A percentile compares a stretch with the other conserved stretches of the same genome.
phyloP scores from a whole-genome alignment of 2,329 filamentous ascomycete genomes.

The Didymellaceae sp. region DNA sequence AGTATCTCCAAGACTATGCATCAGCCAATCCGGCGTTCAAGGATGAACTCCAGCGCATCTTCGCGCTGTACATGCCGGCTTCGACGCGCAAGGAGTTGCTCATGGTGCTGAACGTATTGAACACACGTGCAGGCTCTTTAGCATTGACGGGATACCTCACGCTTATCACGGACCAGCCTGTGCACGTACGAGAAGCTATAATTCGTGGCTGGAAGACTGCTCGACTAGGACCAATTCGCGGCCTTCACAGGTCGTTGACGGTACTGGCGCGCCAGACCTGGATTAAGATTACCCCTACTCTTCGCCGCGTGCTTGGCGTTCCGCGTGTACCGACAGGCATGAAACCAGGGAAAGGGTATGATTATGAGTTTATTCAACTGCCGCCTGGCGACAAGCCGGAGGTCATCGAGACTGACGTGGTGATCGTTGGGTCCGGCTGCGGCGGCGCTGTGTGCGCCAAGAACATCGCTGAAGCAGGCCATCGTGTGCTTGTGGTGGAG shows the following conservation, averaged over 20 bases:
- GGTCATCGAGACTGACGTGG: conserved; percentile 76
- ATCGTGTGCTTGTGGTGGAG: conserved; percentile 79
- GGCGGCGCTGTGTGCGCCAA: conserved; percentile 84
- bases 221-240: conserved; percentile 61
- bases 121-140: conserved; percentile 67
- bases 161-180: conserved; percentile 67
- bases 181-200: conserved; percentile 66
- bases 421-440: conserved; percentile 86
- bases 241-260: conserved; percentile 63
- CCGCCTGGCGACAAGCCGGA: conserved; percentile 61
- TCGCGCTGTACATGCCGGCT: conserved; percentile 58
- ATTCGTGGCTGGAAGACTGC: conserved; percentile 68
- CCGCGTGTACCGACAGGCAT: conserved; percentile 63
- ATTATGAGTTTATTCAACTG: conserved; percentile 69
- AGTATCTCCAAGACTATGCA: conserved; percentile 61
- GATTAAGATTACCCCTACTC: conserved; percentile 62
- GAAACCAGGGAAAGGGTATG: conserved; percentile 59
- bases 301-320: conserved; percentile 65
- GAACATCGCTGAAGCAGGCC: conserved; percentile 76
- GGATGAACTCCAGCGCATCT: conserved; percentile 56
- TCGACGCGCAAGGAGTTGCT: conserved; percentile 58
- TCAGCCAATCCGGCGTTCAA: conserved; percentile 62
- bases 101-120: conserved; percentile 60
- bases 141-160: conserved; percentile 71
- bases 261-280: conserved; percentile 62